Evolutionary conservation across 2,329 filamentous ascomycete genomes (phyloP).

Genomic region (Coniosporium tulheliwenetii): DNA sequence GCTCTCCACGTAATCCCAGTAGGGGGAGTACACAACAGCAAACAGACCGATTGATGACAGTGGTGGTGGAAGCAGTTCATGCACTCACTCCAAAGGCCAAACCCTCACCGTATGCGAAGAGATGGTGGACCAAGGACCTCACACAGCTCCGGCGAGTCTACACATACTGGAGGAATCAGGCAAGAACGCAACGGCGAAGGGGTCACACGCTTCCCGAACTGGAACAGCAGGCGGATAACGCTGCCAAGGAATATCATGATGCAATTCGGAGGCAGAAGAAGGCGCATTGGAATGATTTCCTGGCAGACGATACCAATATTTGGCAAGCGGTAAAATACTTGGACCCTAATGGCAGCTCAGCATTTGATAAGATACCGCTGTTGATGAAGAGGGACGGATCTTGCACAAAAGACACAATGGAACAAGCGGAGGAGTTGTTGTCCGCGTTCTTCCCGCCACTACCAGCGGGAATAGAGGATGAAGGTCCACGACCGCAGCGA

Average conservation of each 20-base stretch:
- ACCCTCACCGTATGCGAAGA: slow-evolving; percentile 13
- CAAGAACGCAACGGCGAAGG: slow-evolving; percentile 7
- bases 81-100: slow-evolving; percentile 9
- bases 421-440: too few species aligned
- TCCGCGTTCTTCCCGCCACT: neutral
- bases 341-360: neutral
- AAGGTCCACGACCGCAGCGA: neutral
- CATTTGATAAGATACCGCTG: neutral
- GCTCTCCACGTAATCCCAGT: too few species aligned
- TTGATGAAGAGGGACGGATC: too few species aligned
- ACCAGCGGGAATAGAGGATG: neutral
- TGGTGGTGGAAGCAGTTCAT: slow-evolving; percentile 5
- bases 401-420: too few species aligned
- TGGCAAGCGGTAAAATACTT: slow-evolving; percentile 1
- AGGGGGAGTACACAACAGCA: too few species aligned
- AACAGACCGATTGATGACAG: neutral
- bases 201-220: slow-evolving; percentile 3
- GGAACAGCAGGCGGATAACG: slow-evolving; percentile 8
- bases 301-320: slow-evolving; percentile 2
- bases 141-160: slow-evolving; percentile 13
- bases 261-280: slow-evolving; percentile 9
- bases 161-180: slow-evolving; percentile 13
- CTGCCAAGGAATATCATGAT: slow-evolving; percentile 11
- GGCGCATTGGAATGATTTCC: slow-evolving; percentile 5
- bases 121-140: slow-evolving; percentile 15